A percentile compares a stretch with the other conserved stretches of the same genome.
These are phyloP conservation scores for Talaromyces trachyspermus DNA, from an alignment of 495 filamentous ascomycete species.

Conservation along the genomic window DNA sequence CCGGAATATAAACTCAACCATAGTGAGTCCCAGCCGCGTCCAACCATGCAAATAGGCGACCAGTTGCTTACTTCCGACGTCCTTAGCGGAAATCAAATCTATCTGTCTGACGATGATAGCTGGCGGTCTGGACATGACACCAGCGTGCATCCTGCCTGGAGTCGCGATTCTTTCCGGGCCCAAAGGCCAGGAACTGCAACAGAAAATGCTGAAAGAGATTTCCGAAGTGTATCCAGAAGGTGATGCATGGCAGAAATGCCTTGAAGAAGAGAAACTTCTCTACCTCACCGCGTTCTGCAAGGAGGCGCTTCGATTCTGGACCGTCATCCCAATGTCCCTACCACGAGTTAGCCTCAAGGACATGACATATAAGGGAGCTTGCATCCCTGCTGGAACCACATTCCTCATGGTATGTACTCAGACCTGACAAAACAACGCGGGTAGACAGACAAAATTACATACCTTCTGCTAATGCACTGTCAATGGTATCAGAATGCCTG, in stretches of 20 bases:
- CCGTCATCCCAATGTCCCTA: slow-evolving; percentile 53
- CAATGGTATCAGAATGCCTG: slow-evolving; percentile 47
- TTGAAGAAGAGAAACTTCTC: too few species aligned
- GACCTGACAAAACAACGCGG: too few species aligned
- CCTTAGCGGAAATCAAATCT: slow-evolving; percentile 51
- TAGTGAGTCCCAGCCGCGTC: too few species aligned
- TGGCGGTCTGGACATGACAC: slow-evolving; percentile 57
- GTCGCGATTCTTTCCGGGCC: slow-evolving; percentile 50
- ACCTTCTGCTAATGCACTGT: not conserved
- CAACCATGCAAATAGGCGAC: too few species aligned
- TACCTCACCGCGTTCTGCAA: too few species aligned
- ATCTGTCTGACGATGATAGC: slow-evolving; percentile 59
- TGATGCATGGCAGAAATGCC: too few species aligned
- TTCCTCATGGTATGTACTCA: slow-evolving; percentile 60
- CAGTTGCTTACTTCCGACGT: too few species aligned
- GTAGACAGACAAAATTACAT: too few species aligned
- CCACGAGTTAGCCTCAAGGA: slow-evolving; percentile 54
- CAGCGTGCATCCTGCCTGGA: slow-evolving; percentile 56
- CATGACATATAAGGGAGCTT: slow-evolving; percentile 45
- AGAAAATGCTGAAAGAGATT: slow-evolving; percentile 50
- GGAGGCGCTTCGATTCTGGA: slow-evolving; percentile 54
- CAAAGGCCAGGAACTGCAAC: slow-evolving; percentile 52
- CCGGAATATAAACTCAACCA: slow-evolving; percentile 51
- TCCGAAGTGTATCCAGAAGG: slow-evolving; percentile 46
- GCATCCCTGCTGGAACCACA: slow-evolving; percentile 52